These are phyloP conservation scores for Citeromyces nyonsensis DNA, from an alignment of 805 yeast species.

Conservation along the genomic window DNA sequence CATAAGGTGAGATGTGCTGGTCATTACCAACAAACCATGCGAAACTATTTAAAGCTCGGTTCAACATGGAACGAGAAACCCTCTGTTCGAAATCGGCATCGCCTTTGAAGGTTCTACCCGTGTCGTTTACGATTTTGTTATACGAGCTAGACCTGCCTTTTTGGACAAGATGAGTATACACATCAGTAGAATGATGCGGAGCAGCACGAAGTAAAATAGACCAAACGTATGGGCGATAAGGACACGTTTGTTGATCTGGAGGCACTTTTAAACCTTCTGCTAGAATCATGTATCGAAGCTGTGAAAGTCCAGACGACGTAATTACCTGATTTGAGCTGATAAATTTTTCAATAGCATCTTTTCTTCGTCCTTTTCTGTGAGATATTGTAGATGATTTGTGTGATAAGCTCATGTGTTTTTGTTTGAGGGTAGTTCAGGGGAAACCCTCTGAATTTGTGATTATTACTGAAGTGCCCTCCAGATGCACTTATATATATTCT, in stretches of 20 bases:
- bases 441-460: background rate
- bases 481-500: too few species aligned
- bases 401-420: background rate
- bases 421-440: conserved; percentile 1
- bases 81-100: conserved; percentile 46
- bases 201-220: conserved; percentile 54
- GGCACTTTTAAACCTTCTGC: conserved; percentile 23
- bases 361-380: conserved; percentile 20
- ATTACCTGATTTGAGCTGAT: conserved; percentile 26
- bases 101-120: conserved; percentile 72
- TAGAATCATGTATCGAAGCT: conserved; percentile 32
- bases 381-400: background rate
- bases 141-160: conserved; percentile 45
- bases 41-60: conserved; percentile 57
- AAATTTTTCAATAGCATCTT: conserved; percentile 39
- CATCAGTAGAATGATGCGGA: conserved; percentile 30
- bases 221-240: conserved; percentile 71
- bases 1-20: conserved; percentile 31
- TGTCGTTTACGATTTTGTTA: conserved; percentile 68
- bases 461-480: too few species aligned
- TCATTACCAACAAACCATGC: conserved; percentile 26
- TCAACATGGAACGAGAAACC: conserved; percentile 56
- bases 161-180: conserved; percentile 36
- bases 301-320: conserved; percentile 31
- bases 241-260: conserved; percentile 26